Evolutionary conservation across 2,329 filamentous ascomycete genomes (phyloP).

Genomic region (Penicillium brevicompactum): DNA sequence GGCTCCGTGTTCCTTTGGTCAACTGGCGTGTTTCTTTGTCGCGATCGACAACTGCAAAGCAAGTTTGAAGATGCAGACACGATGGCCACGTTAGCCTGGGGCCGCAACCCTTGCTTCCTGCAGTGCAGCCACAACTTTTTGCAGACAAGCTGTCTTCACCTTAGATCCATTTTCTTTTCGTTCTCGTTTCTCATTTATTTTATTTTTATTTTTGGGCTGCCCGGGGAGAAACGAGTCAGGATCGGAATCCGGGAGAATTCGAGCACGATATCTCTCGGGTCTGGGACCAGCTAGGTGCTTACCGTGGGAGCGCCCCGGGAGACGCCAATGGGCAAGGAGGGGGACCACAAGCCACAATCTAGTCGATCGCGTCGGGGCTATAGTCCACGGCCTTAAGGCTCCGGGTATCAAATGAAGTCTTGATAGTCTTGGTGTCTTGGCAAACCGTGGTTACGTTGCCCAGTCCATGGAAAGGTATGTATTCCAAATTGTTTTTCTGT

Average conservation of each 20-base stretch:
- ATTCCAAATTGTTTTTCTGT: neutral
- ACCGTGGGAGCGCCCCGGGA: neutral
- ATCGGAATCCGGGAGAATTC: neutral
- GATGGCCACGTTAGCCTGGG: constrained; percentile 9
- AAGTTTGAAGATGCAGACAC: constrained; percentile 1
- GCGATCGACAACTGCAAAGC: constrained; percentile 5
- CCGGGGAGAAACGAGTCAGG: neutral
- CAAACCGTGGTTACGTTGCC: neutral
- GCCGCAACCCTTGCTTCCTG: constrained; percentile 9
- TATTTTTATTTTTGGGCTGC: too few relatives aligned
- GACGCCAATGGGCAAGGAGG: constrained; percentile 10
- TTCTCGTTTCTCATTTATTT: neutral
- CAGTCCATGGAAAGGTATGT: neutral
- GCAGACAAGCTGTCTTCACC: constrained; percentile 6
- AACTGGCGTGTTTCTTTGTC: constrained; percentile 1
- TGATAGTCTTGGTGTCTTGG: constrained; percentile 7
- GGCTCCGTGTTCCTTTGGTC: constrained; percentile 13
- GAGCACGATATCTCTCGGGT: neutral
- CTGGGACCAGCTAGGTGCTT: neutral
- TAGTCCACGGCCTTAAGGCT: constrained; percentile 1
- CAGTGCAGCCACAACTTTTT: neutral
- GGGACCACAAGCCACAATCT: constrained; percentile 10
- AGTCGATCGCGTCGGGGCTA: constrained; percentile 6
- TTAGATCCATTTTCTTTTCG: neutral
- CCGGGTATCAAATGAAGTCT: constrained; percentile 1